Evolutionary conservation across 805 yeast genomes (phyloP), one percentile per base, ranked within the genome.

Genomic region (Wickerhamiella spandovensis): DNA sequence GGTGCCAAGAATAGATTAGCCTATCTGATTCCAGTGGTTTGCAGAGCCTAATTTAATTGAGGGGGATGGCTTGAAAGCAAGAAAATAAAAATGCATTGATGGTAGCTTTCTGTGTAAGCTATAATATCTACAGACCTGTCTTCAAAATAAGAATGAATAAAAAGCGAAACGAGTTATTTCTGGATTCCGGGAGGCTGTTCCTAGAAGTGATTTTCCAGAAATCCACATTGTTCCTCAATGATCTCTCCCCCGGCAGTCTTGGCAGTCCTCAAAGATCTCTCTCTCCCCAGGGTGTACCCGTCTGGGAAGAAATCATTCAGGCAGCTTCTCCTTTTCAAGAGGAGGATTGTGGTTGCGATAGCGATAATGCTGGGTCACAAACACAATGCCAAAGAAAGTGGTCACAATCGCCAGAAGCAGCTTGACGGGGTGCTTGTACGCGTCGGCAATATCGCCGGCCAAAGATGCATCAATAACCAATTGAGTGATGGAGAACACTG

Each of bases 401-500:
- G 70, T 64, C 35, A 61, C 72, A 15, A 61, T 18, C 1, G 72
- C 67, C 37, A 74, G 61, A 13, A 74, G 69, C 23, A 71, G 58
- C 56, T 74, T 74, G 46, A 74, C 72, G 18, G 73, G 66, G 56
- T 74, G 75, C 49, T 71, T 61, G 48, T 56, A 51, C 42, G 67
- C 57, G 15, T 66, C 69, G 25, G 51, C 47, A 46, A 62, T 48
- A 41, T 64, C 67, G 30, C 62, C 54, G 15, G 61, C 56, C 4
- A 73, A 53, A 51, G 58, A 56, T 30, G 68, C 75, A 51, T 71
- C 74, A 18, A 73, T 53, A 0, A 65, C 49, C 30, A 75, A 59
- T 59, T 75, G 78, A 1, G 56, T 18, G 18, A 68, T 49, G 6
- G 74, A 66, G 48, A 71, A 65, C 4, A 65, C 22, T 18, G 73